These are phyloP conservation scores for Syncephalis fuscata DNA, from an alignment of 371 early-diverging fungal genomes.

Conservation along the genomic window DNA sequence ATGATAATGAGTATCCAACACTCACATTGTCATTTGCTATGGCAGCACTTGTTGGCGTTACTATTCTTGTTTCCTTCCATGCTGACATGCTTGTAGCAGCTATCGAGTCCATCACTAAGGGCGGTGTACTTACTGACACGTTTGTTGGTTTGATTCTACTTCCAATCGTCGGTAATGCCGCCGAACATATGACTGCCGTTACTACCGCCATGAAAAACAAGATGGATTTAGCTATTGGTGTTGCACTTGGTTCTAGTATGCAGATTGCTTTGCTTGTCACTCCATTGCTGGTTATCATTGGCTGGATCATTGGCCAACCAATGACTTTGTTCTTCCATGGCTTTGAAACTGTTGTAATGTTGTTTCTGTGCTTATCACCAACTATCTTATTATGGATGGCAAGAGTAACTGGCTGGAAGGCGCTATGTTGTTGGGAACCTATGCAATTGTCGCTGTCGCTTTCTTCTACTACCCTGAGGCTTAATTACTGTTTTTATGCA, in stretches of 20 bases:
- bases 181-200: conserved; percentile 65
- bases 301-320: conserved; percentile 62
- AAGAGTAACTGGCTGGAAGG: conserved; percentile 80
- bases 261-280: conserved; percentile 82
- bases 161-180: conserved; percentile 72
- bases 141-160: conserved; percentile 78
- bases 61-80: conserved; percentile 47
- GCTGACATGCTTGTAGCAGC: conserved; percentile 69
- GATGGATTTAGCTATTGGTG: conserved; percentile 74
- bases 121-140: conserved; percentile 43
- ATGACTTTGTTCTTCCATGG: conserved; percentile 64
- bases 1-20: conserved; percentile 31
- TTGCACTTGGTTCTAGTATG: conserved; percentile 80
- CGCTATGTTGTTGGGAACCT: conserved; percentile 47
- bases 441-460: conserved; percentile 58
- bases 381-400: conserved; percentile 47
- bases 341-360: conserved; percentile 67
- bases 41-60: conserved; percentile 20
- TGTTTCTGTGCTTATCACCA: conserved; percentile 71
- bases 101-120: conserved; percentile 48
- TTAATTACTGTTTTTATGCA: too few species aligned
- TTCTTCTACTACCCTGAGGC: conserved; percentile 43
- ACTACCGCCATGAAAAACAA: conserved; percentile 69
- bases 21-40: conserved; percentile 26
- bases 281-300: conserved; percentile 70